Conservation (phyloP, 2,329 filamentous ascomycete genomes). For the Aspergillus sp. region DNA sequence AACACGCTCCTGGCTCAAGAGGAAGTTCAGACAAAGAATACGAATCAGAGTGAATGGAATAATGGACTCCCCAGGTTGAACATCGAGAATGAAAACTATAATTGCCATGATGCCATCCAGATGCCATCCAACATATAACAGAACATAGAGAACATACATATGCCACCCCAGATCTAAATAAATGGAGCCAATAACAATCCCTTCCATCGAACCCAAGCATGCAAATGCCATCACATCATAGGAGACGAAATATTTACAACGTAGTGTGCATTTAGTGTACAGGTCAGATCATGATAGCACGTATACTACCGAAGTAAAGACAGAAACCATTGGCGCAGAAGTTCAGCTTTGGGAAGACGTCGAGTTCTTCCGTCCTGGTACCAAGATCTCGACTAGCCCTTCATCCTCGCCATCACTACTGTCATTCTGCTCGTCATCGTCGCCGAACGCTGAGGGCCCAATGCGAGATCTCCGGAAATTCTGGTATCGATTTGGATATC, state of each 20-base stretch:
- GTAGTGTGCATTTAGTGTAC: not conserved
- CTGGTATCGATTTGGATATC: conserved; percentile 53
- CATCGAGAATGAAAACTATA: too few relatives aligned
- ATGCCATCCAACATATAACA: not conserved
- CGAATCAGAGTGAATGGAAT: too few relatives aligned
- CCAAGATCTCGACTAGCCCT: conserved; percentile 40
- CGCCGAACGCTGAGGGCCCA: conserved; percentile 27
- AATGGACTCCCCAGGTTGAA: too few relatives aligned
- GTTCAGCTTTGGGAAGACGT: conserved; percentile 4
- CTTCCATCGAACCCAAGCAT: not conserved
- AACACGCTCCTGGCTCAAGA: too few relatives aligned
- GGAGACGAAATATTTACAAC: not conserved
- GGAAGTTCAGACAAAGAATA: too few relatives aligned
- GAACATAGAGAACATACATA: not conserved
- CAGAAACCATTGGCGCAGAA: too few relatives aligned
- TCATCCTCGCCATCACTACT: conserved; percentile 39
- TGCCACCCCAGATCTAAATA: not conserved
- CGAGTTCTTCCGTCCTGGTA: conserved; percentile 34
- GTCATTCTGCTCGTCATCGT: conserved; percentile 34
- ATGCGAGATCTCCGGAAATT: conserved; percentile 37
- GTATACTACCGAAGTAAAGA: too few relatives aligned
- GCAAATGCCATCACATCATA: not conserved
- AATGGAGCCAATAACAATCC: not conserved
- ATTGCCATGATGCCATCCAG: too few relatives aligned
- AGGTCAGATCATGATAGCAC: not conserved